Evolutionary conservation across 495 filamentous ascomycete genomes (phyloP).

Genomic region (Aspergillus ellipticus): DNA sequence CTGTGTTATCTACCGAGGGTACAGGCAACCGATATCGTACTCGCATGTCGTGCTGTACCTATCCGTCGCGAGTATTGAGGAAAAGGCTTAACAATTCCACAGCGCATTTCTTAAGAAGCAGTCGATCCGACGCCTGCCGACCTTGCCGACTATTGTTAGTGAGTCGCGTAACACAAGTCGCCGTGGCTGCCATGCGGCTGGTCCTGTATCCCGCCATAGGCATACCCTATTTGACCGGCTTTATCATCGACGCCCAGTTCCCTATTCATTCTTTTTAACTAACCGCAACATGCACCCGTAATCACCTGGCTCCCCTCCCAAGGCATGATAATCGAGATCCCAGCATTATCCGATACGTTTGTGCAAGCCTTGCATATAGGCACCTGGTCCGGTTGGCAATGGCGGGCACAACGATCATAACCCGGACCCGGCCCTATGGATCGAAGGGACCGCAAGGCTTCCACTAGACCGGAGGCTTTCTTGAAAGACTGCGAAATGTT

Average conservation of each 20-base stretch:
- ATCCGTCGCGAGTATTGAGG: constrained; percentile 10
- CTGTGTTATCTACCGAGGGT: constrained; percentile 1
- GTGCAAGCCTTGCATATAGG: constrained; percentile 13
- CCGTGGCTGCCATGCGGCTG: constrained; percentile 30
- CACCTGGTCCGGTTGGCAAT: constrained; percentile 19
- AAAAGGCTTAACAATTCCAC: not conserved
- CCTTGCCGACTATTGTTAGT: constrained; percentile 18
- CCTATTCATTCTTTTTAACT: not conserved
- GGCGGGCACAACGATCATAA: constrained; percentile 6
- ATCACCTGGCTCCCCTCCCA: not conserved
- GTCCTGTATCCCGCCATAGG: constrained; percentile 17
- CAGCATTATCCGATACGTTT: constrained; percentile 3
- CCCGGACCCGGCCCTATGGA: constrained; percentile 12
- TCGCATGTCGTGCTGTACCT: constrained; percentile 17
- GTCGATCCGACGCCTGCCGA: constrained; percentile 9
- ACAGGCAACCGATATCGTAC: constrained; percentile 13
- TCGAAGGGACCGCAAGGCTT: constrained; percentile 4
- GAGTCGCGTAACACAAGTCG: constrained; percentile 22
- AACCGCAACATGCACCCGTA: constrained; percentile 1
- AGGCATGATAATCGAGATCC: too few relatives aligned
- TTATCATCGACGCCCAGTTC: not conserved
- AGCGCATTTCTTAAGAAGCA: constrained; percentile 1
- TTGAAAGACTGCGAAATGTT: constrained; percentile 1
- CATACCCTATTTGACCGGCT: constrained; percentile 4
- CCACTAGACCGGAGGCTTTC: not conserved